Evolutionary conservation across 768 basidiomycete genomes (phyloP), one percentile per base, ranked within the genome.

Genomic region (Antrodiella citrinella): DNA sequence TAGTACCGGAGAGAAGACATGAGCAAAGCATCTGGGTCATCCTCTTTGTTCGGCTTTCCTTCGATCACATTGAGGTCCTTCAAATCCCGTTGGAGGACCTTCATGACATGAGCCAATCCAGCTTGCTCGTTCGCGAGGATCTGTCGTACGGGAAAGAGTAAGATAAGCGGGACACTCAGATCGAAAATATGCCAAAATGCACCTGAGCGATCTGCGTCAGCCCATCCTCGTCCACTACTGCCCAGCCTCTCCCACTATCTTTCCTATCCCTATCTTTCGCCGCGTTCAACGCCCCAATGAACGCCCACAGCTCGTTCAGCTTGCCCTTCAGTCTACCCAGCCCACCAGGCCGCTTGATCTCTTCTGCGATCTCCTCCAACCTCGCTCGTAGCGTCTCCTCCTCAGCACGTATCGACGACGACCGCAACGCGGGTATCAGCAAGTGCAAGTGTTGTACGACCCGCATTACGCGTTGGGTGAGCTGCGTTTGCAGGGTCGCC

Each of bases 221-320:
- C 1, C 90, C 90, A 1, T 90, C 87, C 59, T 89, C 86, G 62
- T 93, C 91, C 2, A 87, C 85, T n/a, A 91, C 86, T 0, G 81
- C 77, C 88, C 88, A 91, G 57, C 82, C 85, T 5, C 75, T 72
- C 22, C 62, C 64, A 1, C 71, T 73, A 13, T 72, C 74, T 53
- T 74, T 72, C 52, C 69, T 65, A 44, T 72, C 74, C 39, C 72
- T 65, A 58, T 84, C 81, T 57, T 74, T 68, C 22, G 78, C 74
- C 5, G 75, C 76, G 48, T 76, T 76, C 15, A 91, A 70, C 42
- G 85, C 81, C 3, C 88, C 88, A 7, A 92, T 75, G 12, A 88
- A 69, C 13, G 87, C 88, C 91, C 91, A 93, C 22, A 93, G 68
- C 61, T 92, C 91, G 55, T 86, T 88, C 59, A 89, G 61, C 60